Evolutionary conservation across 257 asterid species (phyloP).

Genomic region (Nicotiana sylvestris): DNA sequence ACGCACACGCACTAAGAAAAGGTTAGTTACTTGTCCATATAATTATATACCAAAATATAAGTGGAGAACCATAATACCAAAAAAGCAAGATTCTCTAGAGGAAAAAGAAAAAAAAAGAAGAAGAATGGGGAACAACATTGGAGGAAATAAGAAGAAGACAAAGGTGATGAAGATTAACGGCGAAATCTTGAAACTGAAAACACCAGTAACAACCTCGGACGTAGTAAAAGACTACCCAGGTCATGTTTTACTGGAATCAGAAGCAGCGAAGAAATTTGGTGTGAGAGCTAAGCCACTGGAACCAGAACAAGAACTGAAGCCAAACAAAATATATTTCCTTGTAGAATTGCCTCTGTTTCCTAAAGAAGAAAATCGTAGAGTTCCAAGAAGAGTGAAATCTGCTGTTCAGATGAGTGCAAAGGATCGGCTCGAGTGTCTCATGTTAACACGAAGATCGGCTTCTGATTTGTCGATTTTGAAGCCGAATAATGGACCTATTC

Average conservation of each 20-base stretch:
- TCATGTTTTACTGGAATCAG: conserved; percentile 50
- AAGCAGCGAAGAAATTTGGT: conserved; percentile 44
- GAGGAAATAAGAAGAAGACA: conserved; percentile 33
- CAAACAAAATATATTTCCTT: conserved; percentile 56
- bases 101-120: background rate
- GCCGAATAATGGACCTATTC: conserved; percentile 22
- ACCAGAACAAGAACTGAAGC: conserved; percentile 45
- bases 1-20: conserved; percentile 10
- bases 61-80: background rate
- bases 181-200: conserved; percentile 45
- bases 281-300: conserved; percentile 52
- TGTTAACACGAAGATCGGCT: conserved; percentile 33
- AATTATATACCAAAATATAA: background rate
- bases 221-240: conserved; percentile 52
- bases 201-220: conserved; percentile 47
- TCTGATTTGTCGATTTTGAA: conserved; percentile 16
- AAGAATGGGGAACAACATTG: conserved; percentile 58
- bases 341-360: conserved; percentile 67
- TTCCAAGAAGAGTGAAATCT: conserved; percentile 31
- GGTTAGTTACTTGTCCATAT: conserved; percentile 3
- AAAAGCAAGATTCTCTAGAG: background rate
- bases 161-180: conserved; percentile 62
- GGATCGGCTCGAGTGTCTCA: conserved; percentile 51
- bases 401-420: conserved; percentile 29
- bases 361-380: background rate